Evolutionary conservation across 345 rosid genomes (phyloP).

Genomic region (Moricandia arvensis): DNA sequence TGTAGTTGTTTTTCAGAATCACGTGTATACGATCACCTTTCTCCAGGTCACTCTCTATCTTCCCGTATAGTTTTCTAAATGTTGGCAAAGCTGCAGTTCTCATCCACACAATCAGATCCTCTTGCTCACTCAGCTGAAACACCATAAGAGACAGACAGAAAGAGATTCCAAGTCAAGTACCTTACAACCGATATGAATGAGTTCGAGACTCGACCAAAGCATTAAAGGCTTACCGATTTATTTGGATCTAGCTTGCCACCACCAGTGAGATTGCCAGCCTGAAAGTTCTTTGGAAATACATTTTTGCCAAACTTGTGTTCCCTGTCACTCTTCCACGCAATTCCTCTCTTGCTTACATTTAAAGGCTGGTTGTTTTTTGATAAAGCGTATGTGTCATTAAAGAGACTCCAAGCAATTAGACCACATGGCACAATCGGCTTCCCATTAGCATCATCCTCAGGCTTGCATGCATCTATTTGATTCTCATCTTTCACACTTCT

Average conservation of each 20-base stretch:
- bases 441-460: constrained; percentile 49
- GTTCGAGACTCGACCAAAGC: neutral
- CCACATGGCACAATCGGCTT: constrained; percentile 82
- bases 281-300: constrained; percentile 82
- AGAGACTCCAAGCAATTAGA: constrained; percentile 98
- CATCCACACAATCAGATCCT: constrained; percentile 99
- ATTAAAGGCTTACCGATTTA: constrained; percentile 53
- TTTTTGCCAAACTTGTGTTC: constrained; percentile 82
- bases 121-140: constrained; percentile 79
- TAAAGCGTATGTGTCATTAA: constrained; percentile 79
- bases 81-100: constrained; percentile 99
- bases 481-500: constrained; percentile 35
- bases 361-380: constrained; percentile 44
- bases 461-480: constrained; percentile 55
- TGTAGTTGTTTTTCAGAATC: constrained; percentile 64
- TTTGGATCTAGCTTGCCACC: constrained; percentile 46
- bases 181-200: neutral
- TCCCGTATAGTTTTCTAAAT: constrained; percentile 92
- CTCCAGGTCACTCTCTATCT: constrained; percentile 76
- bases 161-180: constrained; percentile 17
- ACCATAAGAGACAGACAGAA: neutral
- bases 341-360: constrained; percentile 58
- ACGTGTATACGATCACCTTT: constrained; percentile 52
- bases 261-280: constrained; percentile 56
- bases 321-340: constrained; percentile 94